phyloP scores from a whole-genome alignment of 768 basidiomycete species.

The Lanmaoa pseudosensibilis region DNA sequence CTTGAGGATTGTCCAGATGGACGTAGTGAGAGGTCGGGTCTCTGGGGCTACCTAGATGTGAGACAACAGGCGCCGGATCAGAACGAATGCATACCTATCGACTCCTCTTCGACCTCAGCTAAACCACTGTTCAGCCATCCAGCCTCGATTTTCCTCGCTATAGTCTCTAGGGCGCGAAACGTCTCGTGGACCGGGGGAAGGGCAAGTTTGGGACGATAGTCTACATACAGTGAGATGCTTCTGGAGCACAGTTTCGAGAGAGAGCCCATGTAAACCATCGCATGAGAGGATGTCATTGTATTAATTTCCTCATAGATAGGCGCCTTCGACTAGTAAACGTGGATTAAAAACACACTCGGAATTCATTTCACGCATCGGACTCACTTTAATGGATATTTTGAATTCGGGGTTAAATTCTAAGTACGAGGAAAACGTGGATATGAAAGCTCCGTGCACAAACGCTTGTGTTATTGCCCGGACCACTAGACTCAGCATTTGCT shows the following conservation, averaged over 20 bases:
- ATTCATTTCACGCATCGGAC: not conserved
- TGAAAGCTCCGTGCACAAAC: constrained; percentile 57
- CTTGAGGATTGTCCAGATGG: constrained; percentile 69
- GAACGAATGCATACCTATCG: constrained; percentile 36
- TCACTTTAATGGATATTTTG: constrained; percentile 20
- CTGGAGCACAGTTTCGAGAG: constrained; percentile 42
- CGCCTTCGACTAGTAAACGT: constrained; percentile 29
- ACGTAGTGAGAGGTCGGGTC: constrained; percentile 44
- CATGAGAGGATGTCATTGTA: constrained; percentile 34
- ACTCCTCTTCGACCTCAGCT: constrained; percentile 21
- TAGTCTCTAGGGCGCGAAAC: constrained; percentile 31
- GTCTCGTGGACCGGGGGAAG: constrained; percentile 29
- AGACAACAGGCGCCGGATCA: constrained; percentile 6
- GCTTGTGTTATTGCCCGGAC: constrained; percentile 53
- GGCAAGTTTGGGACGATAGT: constrained; percentile 32
- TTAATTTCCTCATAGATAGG: constrained; percentile 38
- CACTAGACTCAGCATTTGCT: constrained; percentile 34
- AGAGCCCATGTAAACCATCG: constrained; percentile 39
- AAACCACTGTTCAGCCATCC: constrained; percentile 49
- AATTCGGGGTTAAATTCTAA: constrained; percentile 25
- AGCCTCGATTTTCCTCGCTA: constrained; percentile 45
- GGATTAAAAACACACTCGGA: not conserved
- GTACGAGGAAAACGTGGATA: constrained; percentile 43
- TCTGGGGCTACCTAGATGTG: constrained; percentile 38
- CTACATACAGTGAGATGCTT: constrained; percentile 35